Percentiles rank a stretch among this genome's conserved stretches.
Evolutionary conservation across 2,329 filamentous ascomycete genomes (phyloP).

Genomic region (Stagonosporopsis vannaccii): DNA sequence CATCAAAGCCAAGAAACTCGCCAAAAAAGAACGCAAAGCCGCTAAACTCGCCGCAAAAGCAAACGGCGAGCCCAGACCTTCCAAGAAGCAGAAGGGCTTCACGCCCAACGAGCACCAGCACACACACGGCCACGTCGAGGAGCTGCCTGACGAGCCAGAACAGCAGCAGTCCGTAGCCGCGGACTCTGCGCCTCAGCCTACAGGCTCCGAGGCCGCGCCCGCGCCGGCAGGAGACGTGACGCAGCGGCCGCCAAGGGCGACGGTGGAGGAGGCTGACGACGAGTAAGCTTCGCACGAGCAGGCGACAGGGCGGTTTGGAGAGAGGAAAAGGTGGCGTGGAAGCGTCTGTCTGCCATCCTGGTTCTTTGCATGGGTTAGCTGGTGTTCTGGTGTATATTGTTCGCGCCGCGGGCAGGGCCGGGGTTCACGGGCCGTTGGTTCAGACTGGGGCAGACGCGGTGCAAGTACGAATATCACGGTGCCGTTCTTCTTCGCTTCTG

Average conservation of each 20-base stretch:
- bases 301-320: no score
- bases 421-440: no score
- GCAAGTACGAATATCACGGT: no score
- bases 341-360: no score
- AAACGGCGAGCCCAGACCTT: constrained; percentile 34
- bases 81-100: constrained; percentile 46
- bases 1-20: constrained; percentile 54
- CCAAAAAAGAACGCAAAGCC: constrained; percentile 50
- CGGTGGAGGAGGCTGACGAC: constrained; percentile 49
- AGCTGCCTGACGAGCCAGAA: not conserved
- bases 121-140: not conserved
- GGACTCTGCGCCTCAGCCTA: constrained; percentile 37
- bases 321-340: no score
- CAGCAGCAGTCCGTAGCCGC: constrained; percentile 24
- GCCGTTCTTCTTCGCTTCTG: no score
- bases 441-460: no score
- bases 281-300: constrained; percentile 28
- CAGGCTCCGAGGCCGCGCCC: constrained; percentile 35
- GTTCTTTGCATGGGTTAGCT: constrained; percentile 19
- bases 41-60: constrained; percentile 43
- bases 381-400: constrained; percentile 6
- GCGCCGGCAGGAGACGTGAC: constrained; percentile 23
- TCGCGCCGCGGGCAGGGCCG: not conserved
- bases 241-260: constrained; percentile 43
- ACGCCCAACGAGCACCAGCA: constrained; percentile 28